phyloP scores from a whole-genome alignment of 805 yeast genomes.

The Yarrowia divulgata region DNA sequence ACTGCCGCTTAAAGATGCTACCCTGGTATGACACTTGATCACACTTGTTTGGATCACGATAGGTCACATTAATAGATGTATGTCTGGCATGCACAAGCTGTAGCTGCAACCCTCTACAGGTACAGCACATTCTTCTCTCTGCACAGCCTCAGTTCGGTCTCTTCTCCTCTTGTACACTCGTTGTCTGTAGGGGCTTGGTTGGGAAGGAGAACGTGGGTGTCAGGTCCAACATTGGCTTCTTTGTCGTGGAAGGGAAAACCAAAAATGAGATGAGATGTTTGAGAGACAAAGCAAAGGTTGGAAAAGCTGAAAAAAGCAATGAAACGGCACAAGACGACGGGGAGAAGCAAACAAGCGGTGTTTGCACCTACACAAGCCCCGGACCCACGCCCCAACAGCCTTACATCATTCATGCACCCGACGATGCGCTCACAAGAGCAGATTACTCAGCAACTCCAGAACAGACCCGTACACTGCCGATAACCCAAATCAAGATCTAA shows the following conservation, averaged over 20 bases:
- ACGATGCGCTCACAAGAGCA: background rate
- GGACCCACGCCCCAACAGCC: background rate
- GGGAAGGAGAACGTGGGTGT: slow-evolving; percentile 19
- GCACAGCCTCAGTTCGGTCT: background rate
- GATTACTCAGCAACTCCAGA: background rate
- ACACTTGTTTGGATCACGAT: too few relatives aligned
- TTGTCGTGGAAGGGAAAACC: background rate
- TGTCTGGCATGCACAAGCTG: background rate
- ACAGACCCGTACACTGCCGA: background rate
- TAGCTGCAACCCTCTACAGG: background rate
- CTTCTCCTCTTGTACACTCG: background rate
- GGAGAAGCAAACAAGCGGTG: too few relatives aligned
- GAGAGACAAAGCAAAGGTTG: background rate
- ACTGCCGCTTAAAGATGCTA: too few relatives aligned
- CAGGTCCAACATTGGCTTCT: slow-evolving; percentile 10
- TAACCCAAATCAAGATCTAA: slow-evolving; percentile 14
- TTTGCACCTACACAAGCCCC: too few relatives aligned
- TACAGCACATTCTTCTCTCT: background rate
- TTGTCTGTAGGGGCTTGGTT: background rate
- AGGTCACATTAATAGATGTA: background rate
- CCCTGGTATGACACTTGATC: too few relatives aligned
- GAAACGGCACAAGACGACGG: too few relatives aligned
- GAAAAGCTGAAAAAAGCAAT: background rate
- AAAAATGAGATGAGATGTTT: slow-evolving; percentile 23
- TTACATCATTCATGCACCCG: background rate